Percentiles rank a stretch among this genome's conserved stretches.
Conservation (phyloP, 2,329 filamentous ascomycete species). For the Neofusicoccum sp. region DNA sequence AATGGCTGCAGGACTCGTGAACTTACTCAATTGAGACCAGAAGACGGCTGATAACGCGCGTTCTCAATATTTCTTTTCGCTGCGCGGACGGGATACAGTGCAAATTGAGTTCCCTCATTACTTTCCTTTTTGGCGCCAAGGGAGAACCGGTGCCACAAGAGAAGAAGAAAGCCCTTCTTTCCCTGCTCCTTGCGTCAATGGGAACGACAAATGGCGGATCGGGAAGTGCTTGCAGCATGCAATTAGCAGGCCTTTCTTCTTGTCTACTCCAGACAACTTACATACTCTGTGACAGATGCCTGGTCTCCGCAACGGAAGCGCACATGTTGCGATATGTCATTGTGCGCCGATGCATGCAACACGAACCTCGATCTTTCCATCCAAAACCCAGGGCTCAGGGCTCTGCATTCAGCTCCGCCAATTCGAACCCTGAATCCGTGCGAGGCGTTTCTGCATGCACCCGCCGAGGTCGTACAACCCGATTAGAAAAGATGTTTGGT, state of each 20-base stretch:
- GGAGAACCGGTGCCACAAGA: background rate
- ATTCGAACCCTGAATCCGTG: conserved; percentile 5
- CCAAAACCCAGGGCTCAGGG: background rate
- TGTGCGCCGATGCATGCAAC: conserved; percentile 1
- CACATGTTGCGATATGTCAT: conserved; percentile 7
- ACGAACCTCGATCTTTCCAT: background rate
- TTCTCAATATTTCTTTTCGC: no score
- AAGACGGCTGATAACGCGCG: no score
- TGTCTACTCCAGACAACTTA: background rate
- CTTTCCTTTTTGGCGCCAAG: conserved; percentile 8
- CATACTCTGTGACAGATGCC: background rate
- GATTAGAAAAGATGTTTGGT: background rate
- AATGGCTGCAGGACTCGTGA: no score
- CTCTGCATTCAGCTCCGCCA: conserved; percentile 6
- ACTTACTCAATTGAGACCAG: no score
- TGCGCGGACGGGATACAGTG: no score
- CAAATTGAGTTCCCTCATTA: no score
- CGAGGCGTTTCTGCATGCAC: background rate
- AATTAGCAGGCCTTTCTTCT: background rate
- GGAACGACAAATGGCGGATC: background rate
- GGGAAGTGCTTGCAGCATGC: background rate
- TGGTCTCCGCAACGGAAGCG: background rate
- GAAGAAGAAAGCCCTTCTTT: background rate
- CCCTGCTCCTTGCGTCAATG: background rate
- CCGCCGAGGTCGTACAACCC: background rate